These are phyloP conservation scores for Paxillus ammoniavirescens DNA, from an alignment of 768 basidiomycete genomes.

Conservation along the genomic window DNA sequence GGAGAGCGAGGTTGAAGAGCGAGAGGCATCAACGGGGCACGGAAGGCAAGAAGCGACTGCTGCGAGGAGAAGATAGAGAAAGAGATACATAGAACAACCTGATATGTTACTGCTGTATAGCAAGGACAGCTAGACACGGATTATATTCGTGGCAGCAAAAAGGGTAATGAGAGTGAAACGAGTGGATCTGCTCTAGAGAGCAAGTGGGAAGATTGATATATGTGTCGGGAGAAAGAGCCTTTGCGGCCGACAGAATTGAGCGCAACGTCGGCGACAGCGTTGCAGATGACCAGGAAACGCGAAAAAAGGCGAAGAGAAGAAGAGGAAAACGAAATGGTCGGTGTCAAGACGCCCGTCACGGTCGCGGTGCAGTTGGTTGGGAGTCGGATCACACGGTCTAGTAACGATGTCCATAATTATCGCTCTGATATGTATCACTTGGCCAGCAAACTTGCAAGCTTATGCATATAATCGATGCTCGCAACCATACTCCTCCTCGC, in stretches of 20 bases:
- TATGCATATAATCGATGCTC: too few relatives aligned
- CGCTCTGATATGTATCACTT: neutral
- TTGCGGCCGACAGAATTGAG: constrained; percentile 4
- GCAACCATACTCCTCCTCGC: too few relatives aligned
- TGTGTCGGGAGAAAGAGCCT: constrained; percentile 14
- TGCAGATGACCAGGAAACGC: constrained; percentile 10
- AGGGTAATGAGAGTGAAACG: constrained; percentile 40
- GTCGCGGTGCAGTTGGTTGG: neutral
- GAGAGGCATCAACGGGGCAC: constrained; percentile 33
- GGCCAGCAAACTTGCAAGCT: too few relatives aligned
- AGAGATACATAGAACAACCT: constrained; percentile 23
- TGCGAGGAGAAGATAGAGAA: constrained; percentile 23
- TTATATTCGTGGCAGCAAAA: constrained; percentile 20
- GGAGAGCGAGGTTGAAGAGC: constrained; percentile 37
- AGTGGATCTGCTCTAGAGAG: constrained; percentile 11
- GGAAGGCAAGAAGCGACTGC: constrained; percentile 22
- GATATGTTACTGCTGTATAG: constrained; percentile 33
- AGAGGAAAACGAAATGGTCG: constrained; percentile 12
- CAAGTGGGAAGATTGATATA: constrained; percentile 2
- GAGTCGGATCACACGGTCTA: constrained; percentile 12
- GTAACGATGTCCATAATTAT: constrained; percentile 2
- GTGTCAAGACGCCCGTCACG: neutral
- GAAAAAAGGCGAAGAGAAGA: constrained; percentile 11
- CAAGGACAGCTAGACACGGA: constrained; percentile 30
- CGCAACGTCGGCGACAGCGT: constrained; percentile 18